Evolutionary conservation across 1,139 yeast genomes (phyloP).

Genomic region (Hyphopichia buzzinii): DNA sequence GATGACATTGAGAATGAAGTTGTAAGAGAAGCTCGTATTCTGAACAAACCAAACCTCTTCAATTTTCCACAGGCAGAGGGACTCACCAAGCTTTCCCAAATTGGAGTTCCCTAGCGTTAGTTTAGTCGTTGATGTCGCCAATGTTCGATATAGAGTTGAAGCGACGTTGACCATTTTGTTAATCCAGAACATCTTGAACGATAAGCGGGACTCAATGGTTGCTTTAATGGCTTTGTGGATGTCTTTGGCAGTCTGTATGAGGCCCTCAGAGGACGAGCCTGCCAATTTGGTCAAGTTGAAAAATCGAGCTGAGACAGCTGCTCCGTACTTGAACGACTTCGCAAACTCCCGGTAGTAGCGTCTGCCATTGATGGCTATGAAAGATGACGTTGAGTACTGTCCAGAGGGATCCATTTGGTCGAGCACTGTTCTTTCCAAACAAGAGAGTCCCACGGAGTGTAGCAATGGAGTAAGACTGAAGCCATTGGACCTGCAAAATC

Average conservation of each 20-base stretch:
- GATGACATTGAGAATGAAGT: conserved; percentile 2
- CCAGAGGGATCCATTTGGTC: not conserved
- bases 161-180: not conserved
- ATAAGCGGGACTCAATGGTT: not conserved
- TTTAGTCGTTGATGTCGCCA: not conserved
- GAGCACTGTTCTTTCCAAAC: not conserved
- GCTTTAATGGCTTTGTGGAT: not conserved
- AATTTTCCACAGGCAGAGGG: too few relatives aligned
- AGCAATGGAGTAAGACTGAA: conserved; percentile 1
- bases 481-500: not conserved
- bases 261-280: not conserved
- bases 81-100: not conserved
- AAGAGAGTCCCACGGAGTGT: not conserved
- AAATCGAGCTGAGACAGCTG: not conserved
- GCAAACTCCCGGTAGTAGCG: not conserved
- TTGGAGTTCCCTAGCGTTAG: not conserved
- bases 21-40: conserved; percentile 1
- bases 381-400: not conserved
- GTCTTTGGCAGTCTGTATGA: not conserved
- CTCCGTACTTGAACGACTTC: conserved; percentile 1
- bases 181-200: not conserved
- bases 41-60: conserved; percentile 3
- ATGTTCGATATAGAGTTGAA: not conserved
- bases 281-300: not conserved
- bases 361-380: conserved; percentile 1